Base-by-base conservation (phyloP, 2,329 filamentous ascomycete species). In the Xylaria sp. region DNA sequence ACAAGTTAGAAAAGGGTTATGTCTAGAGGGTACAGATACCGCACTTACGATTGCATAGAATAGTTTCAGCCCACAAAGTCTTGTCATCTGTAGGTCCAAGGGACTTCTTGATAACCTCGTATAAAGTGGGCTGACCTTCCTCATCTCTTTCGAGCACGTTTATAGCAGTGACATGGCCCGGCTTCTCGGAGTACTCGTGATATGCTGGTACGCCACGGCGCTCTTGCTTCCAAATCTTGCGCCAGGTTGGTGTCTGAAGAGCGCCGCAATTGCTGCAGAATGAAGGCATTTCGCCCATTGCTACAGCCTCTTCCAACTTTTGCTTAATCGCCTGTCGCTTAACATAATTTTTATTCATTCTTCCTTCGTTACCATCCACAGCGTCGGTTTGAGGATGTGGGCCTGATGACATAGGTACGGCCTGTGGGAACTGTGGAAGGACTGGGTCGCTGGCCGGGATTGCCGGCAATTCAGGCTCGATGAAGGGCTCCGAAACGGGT, bases 231-330 rank as follows among this genome's bases (percentile, higher is more conserved):
- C 89, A 97, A 10, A 94, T 91, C 70, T 93, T 94, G 61, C 94
- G 87, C 94, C 94, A 99, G 0, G 93, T 97, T 0, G 93, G 91
- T 0, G 94, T 99, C 68, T 97, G 90, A 59, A 99, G 96, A 5
- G 92, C 90, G 4, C 94, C 94, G 68, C 94, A 99, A 68, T 97
- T 96, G 64, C 84, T 84, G 73, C 94, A 99, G 70, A 88, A 97
- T 0, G 89, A 88, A 0, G 94, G 94, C 79, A 92, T 88, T 65
- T 92, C 84, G 4, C 94, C 94, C 57, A 85, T 85, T n/a, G 81
- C 81, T 57, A 97, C 86, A 0, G 85, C 85, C 46, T 78, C 76
- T 64, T 87, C 81, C 1, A 88, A 70, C 48, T 80, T 80, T 63
- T 85, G 80, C 68, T 80, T 81, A 65, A 85, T 85, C 2, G 82